Conservation (phyloP, 2,329 filamentous ascomycete species). For the Aspergillus vadensis region DNA sequence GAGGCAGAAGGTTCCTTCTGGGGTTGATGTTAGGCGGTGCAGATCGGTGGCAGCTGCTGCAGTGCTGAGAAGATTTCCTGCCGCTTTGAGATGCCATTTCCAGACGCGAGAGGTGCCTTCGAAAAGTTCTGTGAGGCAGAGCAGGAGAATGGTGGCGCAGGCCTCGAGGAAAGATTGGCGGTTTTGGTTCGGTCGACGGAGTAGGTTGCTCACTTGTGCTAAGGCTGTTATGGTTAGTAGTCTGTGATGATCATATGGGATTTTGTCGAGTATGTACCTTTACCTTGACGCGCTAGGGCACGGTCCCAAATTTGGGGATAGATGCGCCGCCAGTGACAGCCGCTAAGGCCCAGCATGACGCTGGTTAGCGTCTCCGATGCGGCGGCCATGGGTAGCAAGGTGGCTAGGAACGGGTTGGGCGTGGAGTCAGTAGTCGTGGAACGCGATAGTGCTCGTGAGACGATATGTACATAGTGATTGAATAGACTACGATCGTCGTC, state of each 20-base stretch:
- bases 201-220: conserved; percentile 25
- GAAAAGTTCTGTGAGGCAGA: conserved; percentile 49
- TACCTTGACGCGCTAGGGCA: conserved; percentile 28
- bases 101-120: conserved; percentile 47
- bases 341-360: conserved; percentile 30
- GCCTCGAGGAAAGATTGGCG: conserved; percentile 43
- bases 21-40: conserved; percentile 25
- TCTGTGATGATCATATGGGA: not conserved
- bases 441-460: conserved; percentile 27
- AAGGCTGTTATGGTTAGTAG: conserved; percentile 21
- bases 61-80: conserved; percentile 40
- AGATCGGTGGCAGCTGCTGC: conserved; percentile 27
- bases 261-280: conserved; percentile 17
- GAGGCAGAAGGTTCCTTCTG: conserved; percentile 41
- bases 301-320: conserved; percentile 31
- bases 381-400: conserved; percentile 30
- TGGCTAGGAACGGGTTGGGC: conserved; percentile 30
- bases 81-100: conserved; percentile 48
- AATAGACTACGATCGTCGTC: conserved; percentile 32
- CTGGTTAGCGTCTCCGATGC: conserved; percentile 30
- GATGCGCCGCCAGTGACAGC: conserved; percentile 32
- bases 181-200: conserved; percentile 18
- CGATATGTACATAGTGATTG: conserved; percentile 33
- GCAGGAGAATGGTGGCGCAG: conserved; percentile 44
- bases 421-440: conserved; percentile 23